Conservation (phyloP, 805 yeast genomes). For the Candida chauliodis region DNA sequence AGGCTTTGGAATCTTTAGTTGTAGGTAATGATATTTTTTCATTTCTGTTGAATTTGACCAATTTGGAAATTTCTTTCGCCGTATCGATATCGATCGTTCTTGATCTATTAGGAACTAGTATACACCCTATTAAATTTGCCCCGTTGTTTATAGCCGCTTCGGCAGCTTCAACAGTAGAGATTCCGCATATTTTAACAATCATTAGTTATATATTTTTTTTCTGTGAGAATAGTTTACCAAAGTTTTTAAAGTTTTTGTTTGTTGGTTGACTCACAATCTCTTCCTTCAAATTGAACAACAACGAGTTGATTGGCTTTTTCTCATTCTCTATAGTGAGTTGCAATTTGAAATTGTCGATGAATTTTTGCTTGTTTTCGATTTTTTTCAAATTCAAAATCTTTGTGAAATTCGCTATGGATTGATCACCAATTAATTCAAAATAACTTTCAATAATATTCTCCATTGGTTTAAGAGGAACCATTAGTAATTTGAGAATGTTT, state of each 20-base stretch:
- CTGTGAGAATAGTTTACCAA: constrained; percentile 49
- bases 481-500: constrained; percentile 61
- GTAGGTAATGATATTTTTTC: constrained; percentile 9
- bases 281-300: constrained; percentile 14
- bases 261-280: constrained; percentile 35
- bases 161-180: constrained; percentile 68
- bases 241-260: constrained; percentile 56
- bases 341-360: constrained; percentile 34
- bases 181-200: constrained; percentile 84
- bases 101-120: constrained; percentile 76
- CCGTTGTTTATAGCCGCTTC: constrained; percentile 63
- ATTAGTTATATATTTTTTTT: constrained; percentile 12
- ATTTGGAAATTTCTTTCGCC: constrained; percentile 24
- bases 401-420: constrained; percentile 55
- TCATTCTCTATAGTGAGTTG: constrained; percentile 27
- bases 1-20: constrained; percentile 18
- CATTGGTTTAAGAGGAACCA: constrained; percentile 60
- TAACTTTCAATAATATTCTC: constrained; percentile 63
- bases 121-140: constrained; percentile 78
- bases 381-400: constrained; percentile 67
- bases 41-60: constrained; percentile 24
- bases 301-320: constrained; percentile 1
- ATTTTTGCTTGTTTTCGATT: constrained; percentile 32
- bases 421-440: constrained; percentile 64
- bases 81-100: constrained; percentile 53